phyloP scores from a whole-genome alignment of 129 eudicot genomes.

The Solidago caesia region DNA sequence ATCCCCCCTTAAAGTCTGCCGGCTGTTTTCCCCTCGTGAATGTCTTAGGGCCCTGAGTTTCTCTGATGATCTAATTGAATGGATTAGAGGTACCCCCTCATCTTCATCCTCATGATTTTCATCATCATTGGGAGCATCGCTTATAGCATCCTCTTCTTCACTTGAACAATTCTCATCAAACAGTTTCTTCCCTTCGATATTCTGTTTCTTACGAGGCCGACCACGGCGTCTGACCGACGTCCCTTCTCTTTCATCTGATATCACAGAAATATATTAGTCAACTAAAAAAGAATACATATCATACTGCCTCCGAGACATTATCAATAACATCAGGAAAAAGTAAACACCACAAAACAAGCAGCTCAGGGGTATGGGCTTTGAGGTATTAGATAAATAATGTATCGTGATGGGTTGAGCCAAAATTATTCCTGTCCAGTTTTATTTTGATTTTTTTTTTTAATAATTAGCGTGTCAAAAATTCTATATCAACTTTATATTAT shows the following conservation, averaged over 20 bases:
- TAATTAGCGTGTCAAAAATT: background rate
- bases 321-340: background rate
- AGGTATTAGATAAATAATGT: no score
- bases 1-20: conserved; percentile 34
- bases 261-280: background rate
- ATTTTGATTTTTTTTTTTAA: background rate
- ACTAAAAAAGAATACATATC: background rate
- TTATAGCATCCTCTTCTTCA: conserved; percentile 76
- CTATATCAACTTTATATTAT: background rate
- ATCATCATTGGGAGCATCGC: conserved; percentile 60
- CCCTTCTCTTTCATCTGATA: conserved; percentile 71
- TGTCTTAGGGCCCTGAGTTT: conserved; percentile 64
- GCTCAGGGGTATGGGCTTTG: background rate
- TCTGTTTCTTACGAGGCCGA: conserved; percentile 70
- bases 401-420: background rate
- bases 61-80: conserved; percentile 59
- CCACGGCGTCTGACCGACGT: conserved; percentile 74
- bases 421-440: background rate
- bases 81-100: conserved; percentile 71
- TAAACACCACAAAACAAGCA: background rate
- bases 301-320: background rate
- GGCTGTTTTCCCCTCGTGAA: conserved; percentile 50
- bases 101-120: conserved; percentile 67
- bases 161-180: conserved; percentile 81
- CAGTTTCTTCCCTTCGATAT: conserved; percentile 67